These are phyloP conservation scores for Ormosia emarginata DNA, from an alignment of 306 rosid genomes.

Conservation along the genomic window DNA sequence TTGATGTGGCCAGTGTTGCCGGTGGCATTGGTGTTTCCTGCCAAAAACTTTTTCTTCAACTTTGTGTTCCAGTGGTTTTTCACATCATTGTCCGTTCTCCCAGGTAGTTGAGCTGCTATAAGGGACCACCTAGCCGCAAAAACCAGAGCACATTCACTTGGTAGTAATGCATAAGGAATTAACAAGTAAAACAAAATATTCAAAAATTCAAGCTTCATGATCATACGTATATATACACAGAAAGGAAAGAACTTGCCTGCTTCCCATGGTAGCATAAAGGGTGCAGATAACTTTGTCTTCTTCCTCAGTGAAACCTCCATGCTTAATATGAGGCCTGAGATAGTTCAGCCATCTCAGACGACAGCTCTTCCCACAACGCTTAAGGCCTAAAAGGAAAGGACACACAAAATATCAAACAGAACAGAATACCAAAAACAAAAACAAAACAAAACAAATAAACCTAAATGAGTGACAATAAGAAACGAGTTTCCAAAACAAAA, in stretches of 20 bases:
- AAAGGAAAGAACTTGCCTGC: constrained; percentile 14
- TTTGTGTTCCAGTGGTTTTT: constrained; percentile 36
- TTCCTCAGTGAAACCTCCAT: constrained; percentile 27
- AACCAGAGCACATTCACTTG: background rate
- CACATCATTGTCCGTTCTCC: constrained; percentile 37
- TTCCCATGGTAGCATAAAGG: constrained; percentile 29
- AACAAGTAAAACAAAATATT: background rate
- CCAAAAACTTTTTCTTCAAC: constrained; percentile 30
- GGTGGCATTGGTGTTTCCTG: background rate
- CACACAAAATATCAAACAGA: background rate
- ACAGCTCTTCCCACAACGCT: constrained; percentile 36
- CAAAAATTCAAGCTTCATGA: background rate
- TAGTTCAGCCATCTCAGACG: constrained; percentile 37
- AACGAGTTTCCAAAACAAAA: background rate
- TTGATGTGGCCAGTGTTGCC: background rate
- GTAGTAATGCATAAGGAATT: background rate
- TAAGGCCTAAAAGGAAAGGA: constrained; percentile 18
- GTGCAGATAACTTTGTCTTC: constrained; percentile 36
- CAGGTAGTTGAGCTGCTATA: constrained; percentile 34
- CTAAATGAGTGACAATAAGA: background rate
- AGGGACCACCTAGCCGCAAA: constrained; percentile 24
- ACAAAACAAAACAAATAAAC: background rate
- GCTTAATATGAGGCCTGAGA: constrained; percentile 39
- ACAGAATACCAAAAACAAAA: background rate
- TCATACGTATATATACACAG: background rate